Percentiles rank a stretch among this genome's conserved stretches.
Evolutionary conservation across 1,139 yeast genomes (phyloP).

Genomic region (Hansenula anomala): DNA sequence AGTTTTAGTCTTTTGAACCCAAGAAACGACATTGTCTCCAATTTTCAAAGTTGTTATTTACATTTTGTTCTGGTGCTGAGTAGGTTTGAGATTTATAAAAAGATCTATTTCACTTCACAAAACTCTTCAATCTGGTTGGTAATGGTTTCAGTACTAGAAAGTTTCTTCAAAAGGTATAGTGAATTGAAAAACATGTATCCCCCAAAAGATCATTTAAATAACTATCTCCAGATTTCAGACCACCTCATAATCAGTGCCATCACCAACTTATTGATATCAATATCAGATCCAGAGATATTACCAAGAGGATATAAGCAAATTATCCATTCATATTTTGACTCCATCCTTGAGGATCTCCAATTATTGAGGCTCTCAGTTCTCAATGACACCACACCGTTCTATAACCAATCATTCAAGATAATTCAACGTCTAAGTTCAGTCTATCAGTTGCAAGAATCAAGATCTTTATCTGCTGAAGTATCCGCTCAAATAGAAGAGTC

Average conservation of each 20-base stretch:
- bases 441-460: not conserved
- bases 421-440: slow-evolving; percentile 3
- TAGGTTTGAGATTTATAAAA: slow-evolving; percentile 13
- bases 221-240: slow-evolving; percentile 12
- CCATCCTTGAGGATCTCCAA: slow-evolving; percentile 9
- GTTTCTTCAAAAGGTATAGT: slow-evolving; percentile 15
- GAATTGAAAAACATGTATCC: slow-evolving; percentile 13
- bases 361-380: slow-evolving; percentile 7
- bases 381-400: slow-evolving; percentile 16
- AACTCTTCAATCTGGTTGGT: slow-evolving; percentile 15
- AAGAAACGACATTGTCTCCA: slow-evolving; percentile 9
- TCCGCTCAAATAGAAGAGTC: not conserved
- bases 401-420: slow-evolving; percentile 9
- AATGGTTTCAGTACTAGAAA: slow-evolving; percentile 16
- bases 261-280: slow-evolving; percentile 7
- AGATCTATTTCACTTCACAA: slow-evolving; percentile 10
- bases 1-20: slow-evolving; percentile 11
- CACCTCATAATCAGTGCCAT: slow-evolving; percentile 10
- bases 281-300: slow-evolving; percentile 9
- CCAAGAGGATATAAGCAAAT: slow-evolving; percentile 11
- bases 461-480: not conserved
- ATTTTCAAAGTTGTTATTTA: slow-evolving; percentile 17
- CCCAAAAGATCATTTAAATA: slow-evolving; percentile 8
- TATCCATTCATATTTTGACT: slow-evolving; percentile 7
- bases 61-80: slow-evolving; percentile 10